Percentiles rank a stretch among this genome's conserved stretches.
These are phyloP conservation scores for Septoria petroselini DNA, from an alignment of 2,329 filamentous ascomycete species.

Conservation along the genomic window DNA sequence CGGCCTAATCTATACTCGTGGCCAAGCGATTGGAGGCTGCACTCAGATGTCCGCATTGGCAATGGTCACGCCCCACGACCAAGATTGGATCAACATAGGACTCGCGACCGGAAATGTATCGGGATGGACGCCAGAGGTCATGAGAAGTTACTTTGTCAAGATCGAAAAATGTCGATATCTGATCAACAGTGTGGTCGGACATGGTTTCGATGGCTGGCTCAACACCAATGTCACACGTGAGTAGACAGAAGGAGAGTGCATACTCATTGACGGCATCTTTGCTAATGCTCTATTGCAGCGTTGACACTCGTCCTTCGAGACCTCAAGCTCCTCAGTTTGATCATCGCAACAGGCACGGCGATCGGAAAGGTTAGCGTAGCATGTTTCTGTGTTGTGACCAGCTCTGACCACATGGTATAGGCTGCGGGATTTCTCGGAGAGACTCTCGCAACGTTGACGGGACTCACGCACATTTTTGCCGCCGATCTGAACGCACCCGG, in stretches of 20 bases:
- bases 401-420: neutral
- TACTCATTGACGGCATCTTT: neutral
- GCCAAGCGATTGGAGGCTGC: conserved; percentile 56
- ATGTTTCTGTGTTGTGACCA: neutral
- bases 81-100: conserved; percentile 58
- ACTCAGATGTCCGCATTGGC: conserved; percentile 60
- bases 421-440: conserved; percentile 41
- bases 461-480: conserved; percentile 47
- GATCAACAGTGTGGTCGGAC: conserved; percentile 44
- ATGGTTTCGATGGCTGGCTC: conserved; percentile 52
- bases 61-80: conserved; percentile 54
- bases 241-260: neutral
- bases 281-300: conserved; percentile 25
- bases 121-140: conserved; percentile 53
- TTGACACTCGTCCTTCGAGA: conserved; percentile 51
- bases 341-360: conserved; percentile 50
- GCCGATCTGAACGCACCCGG: conserved; percentile 43
- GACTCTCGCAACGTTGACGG: conserved; percentile 39
- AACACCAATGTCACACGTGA: conserved; percentile 37
- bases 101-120: conserved; percentile 57
- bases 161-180: conserved; percentile 48
- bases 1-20: conserved; percentile 54
- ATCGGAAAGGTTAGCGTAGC: conserved; percentile 42
- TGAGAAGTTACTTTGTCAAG: conserved; percentile 55
- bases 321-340: conserved; percentile 38